Conservation (phyloP, 2,329 filamentous ascomycete genomes). For the Talaromyces pinophilus region DNA sequence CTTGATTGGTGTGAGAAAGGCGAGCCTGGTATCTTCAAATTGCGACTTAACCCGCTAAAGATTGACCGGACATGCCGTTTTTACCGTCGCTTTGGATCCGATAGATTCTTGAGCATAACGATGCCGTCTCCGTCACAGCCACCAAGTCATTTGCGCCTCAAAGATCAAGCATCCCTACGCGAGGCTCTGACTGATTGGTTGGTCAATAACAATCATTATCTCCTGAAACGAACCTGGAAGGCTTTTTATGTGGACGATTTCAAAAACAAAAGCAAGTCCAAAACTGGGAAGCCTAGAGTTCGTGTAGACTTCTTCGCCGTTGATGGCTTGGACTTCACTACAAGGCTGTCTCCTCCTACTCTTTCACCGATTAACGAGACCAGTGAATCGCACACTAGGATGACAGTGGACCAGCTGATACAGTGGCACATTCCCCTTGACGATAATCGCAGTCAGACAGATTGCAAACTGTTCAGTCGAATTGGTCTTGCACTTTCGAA, state of each 20-base stretch:
- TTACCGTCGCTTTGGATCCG: constrained; percentile 48
- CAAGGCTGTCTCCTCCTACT: constrained; percentile 16
- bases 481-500: constrained; percentile 48
- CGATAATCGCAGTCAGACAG: constrained; percentile 40
- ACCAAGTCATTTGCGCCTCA: constrained; percentile 30
- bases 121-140: constrained; percentile 37
- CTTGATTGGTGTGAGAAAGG: constrained; percentile 41
- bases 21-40: constrained; percentile 39
- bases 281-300: constrained; percentile 29
- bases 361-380: constrained; percentile 30
- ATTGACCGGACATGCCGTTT: constrained; percentile 48
- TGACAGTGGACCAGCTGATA: constrained; percentile 43
- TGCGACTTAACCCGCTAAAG: constrained; percentile 46
- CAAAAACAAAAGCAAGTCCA: constrained; percentile 31
- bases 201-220: constrained; percentile 39
- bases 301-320: constrained; percentile 49
- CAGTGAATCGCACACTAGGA: constrained; percentile 36
- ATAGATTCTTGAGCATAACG: constrained; percentile 48
- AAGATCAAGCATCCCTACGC: constrained; percentile 32
- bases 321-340: constrained; percentile 44
- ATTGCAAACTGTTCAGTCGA: constrained; percentile 50
- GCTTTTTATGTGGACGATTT: constrained; percentile 48
- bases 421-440: constrained; percentile 49
- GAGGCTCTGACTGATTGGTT: constrained; percentile 45
- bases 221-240: constrained; percentile 48